Base-by-base conservation (phyloP, 116 monocot species). In the Papilionanthe hybrid region DNA sequence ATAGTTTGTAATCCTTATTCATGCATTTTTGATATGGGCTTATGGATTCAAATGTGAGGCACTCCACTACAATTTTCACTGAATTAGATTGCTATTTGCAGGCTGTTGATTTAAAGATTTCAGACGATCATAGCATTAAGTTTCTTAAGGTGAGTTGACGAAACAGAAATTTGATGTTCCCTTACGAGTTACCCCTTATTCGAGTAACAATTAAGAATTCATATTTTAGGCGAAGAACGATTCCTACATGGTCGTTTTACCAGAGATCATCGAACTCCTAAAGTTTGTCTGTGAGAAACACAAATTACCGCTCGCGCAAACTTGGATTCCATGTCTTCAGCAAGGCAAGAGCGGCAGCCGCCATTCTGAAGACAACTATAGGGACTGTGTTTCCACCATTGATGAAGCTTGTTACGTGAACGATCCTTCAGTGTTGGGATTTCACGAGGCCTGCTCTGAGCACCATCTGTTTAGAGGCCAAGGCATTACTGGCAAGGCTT, bases 361-460 rank as follows among this genome's bases (percentile, higher is more conserved):
- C 45, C 45, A 45, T 45, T 8, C 45, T 5, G 45, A 45, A 45
- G 45, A 45, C 9, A 45, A 45, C 45, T 45, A 45, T 45, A 45
- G 45, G 10, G 45, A 45, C 10, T 45, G 45, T 10, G 45, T 45
- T 0, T 45, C 45, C 45, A 45, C 45, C 45, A 45, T 45, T 45
- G 45, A 45, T 45, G 45, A 10, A 82, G 89, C 93, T 41, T 95
- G 87, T 77, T 85, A 82, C 50, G 78, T 95, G 5, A 82, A 79
- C 30, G 89, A 95, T 84, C 67, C 72, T 49, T 63, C 57, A 22
- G 71, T 94, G 75, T n/a, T 66, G 71, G 81, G 82, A n/a, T 96
- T 96, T 81, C 96, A 92, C 7, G 82, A 89, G 42, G 93, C 96
- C 5, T 96, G 96, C 78, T 92, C 96, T 15, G 96, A 96, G 78